Base-by-base conservation (phyloP, 768 basidiomycete genomes). In the Boletus sp. region DNA sequence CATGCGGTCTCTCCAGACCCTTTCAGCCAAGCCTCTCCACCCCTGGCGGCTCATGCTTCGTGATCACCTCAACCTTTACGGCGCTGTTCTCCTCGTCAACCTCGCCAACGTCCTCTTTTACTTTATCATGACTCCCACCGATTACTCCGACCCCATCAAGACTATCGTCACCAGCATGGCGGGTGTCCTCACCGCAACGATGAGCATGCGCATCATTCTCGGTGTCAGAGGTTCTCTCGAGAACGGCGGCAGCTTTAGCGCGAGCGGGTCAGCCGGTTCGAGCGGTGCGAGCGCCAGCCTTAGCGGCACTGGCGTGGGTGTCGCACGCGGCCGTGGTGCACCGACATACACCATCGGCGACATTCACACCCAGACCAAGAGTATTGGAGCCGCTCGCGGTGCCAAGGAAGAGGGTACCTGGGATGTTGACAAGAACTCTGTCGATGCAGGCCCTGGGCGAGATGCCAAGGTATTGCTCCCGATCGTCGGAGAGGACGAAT, bases 41-140 rank as follows among this genome's bases (percentile, higher is more conserved):
- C 76, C 78, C 30, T 93, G 90, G 90, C 90, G 91, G 65, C 78
- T 93, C 61, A 92, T 92, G 89, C 87, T 93, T 56, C 88, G 91
- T 56, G 90, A 93, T 67, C 88, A 89, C 15, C 82, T 93, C 60
- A 92, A 92, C 72, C 83, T 93, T 55, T 93, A 92, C 64, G 88
- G 81, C 53, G 85, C 90, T 34, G 81, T 93, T 69, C 86, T 83
- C 78, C 61, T 85, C 60, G 86, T 92, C 61, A 90, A 93, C 79
- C 79, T 90, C 71, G 77, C 79, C 74, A 93, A 92, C 76, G 78
- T 90, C 68, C 72, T 91, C 68, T 93, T 91, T 79, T 92, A 88
- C 86, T 91, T 93, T 74, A 82, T 88, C 73, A 82, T 87, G 69
- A 83, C 68, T 48, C 87, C 90, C 25, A 85, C 83, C 43, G 82